phyloP scores from a whole-genome alignment of 768 basidiomycete species.

The Suillus plorans region DNA sequence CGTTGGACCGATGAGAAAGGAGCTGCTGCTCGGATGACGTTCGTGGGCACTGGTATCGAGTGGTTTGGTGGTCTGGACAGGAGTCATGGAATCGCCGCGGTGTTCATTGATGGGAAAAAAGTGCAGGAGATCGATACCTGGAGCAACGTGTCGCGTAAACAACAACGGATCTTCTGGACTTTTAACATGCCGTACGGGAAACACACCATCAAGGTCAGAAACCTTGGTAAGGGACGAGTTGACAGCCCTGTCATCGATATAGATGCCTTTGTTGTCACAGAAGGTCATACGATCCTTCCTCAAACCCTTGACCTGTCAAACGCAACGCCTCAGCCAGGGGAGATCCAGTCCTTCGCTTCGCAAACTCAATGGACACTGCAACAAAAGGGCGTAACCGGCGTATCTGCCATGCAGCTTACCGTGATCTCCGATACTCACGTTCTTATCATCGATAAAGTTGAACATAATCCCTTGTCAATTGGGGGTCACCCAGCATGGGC shows the following conservation, averaged over 20 bases:
- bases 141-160: slow-evolving; percentile 35
- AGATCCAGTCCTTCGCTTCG: not conserved
- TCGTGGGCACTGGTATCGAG: slow-evolving; percentile 75
- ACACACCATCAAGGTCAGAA: slow-evolving; percentile 66
- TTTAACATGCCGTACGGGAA: slow-evolving; percentile 49
- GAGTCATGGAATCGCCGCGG: slow-evolving; percentile 52
- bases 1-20: slow-evolving; percentile 48
- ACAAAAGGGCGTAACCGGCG: slow-evolving; percentile 71
- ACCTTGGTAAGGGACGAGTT: slow-evolving; percentile 44
- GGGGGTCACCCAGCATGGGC: slow-evolving; percentile 82
- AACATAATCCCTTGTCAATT: slow-evolving; percentile 77
- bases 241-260: slow-evolving; percentile 47
- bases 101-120: slow-evolving; percentile 58
- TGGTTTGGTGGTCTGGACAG: slow-evolving; percentile 67
- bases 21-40: slow-evolving; percentile 56
- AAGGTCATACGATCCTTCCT: slow-evolving; percentile 25
- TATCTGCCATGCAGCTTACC: slow-evolving; percentile 75
- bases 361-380: slow-evolving; percentile 50
- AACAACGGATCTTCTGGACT: slow-evolving; percentile 67
- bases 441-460: slow-evolving; percentile 80
- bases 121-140: slow-evolving; percentile 48
- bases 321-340: not conserved
- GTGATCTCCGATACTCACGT: slow-evolving; percentile 70
- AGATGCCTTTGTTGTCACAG: slow-evolving; percentile 68
- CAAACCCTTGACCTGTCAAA: not conserved